phyloP scores from a whole-genome alignment of 2,329 filamentous ascomycete genomes.

The Aspergillus pseudoglaucus region DNA sequence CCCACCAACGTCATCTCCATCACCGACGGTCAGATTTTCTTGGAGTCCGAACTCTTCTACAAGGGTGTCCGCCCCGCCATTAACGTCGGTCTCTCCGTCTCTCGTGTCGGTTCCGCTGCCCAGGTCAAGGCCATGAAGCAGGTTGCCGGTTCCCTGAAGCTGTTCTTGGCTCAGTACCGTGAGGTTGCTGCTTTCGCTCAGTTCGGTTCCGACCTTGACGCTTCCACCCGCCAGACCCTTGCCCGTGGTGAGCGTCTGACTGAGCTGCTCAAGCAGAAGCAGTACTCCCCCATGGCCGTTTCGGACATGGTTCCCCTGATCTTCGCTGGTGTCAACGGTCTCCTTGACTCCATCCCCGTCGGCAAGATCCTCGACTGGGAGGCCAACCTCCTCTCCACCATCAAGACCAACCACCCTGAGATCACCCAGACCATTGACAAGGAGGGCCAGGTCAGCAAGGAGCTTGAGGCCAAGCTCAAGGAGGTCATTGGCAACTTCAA shows the following conservation, averaged over 20 bases:
- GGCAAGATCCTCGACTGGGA: conserved; percentile 90
- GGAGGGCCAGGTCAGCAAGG: conserved; percentile 95
- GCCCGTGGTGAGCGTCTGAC: conserved; percentile 97
- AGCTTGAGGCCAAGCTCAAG: conserved; percentile 59
- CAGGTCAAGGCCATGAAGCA: conserved; percentile 99
- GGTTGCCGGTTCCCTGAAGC: conserved; percentile 98
- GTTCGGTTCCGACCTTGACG: conserved; percentile 99
- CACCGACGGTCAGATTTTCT: conserved; percentile 99
- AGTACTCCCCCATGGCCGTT: conserved; percentile 97
- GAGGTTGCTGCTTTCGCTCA: conserved; percentile 99
- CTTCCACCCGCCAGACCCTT: conserved; percentile 97
- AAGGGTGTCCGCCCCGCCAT: conserved; percentile 99
- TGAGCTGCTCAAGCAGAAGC: conserved; percentile 99
- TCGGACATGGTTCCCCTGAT: conserved; percentile 99
- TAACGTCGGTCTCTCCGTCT: conserved; percentile 99
- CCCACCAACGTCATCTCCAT: conserved; percentile 99
- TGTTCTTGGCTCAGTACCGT: conserved; percentile 99
- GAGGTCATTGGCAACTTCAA: conserved; percentile 74
- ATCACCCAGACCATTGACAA: conserved; percentile 82
- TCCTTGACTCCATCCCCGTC: conserved; percentile 83
- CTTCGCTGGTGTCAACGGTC: conserved; percentile 98
- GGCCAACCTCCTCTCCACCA: conserved; percentile 84
- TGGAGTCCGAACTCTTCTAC: conserved; percentile 99
- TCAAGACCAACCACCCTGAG: conserved; percentile 83
- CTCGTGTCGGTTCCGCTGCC: conserved; percentile 98